Evolutionary conservation across 2,329 filamentous ascomycete species (phyloP).

Genomic region (Arachnopeziza araneosa): DNA sequence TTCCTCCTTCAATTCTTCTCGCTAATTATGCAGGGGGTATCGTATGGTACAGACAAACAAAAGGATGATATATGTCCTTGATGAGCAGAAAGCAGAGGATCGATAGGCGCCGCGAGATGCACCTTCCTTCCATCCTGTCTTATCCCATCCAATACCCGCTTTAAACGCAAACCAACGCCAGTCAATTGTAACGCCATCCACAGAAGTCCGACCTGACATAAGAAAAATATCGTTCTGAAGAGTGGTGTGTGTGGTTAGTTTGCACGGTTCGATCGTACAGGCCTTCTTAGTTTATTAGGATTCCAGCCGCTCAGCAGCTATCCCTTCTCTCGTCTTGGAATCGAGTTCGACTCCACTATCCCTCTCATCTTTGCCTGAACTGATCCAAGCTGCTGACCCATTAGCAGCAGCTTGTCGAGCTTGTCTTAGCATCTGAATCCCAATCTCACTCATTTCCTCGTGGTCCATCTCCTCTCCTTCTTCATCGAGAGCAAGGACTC

Average conservation of each 20-base stretch:
- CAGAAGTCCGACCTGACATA: not conserved
- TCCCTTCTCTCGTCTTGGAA: not conserved
- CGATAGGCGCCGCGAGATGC: not conserved
- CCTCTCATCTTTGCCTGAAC: conserved; percentile 22
- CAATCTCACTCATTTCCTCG: conserved; percentile 27
- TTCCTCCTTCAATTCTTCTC: not conserved
- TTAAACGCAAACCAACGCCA: not conserved
- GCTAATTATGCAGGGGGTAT: not conserved
- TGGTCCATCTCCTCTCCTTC: conserved; percentile 32
- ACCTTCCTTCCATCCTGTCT: not conserved
- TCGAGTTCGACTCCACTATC: conserved; percentile 28
- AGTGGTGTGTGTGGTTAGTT: conserved; percentile 15
- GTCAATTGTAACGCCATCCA: not conserved
- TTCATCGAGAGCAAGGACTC: conserved; percentile 69
- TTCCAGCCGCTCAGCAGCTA: not conserved
- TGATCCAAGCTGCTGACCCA: conserved; percentile 20
- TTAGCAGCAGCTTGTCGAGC: conserved; percentile 21
- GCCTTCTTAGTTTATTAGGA: not conserved
- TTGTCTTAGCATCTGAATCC: conserved; percentile 23
- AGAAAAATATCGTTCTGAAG: conserved; percentile 18
- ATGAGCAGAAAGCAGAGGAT: not conserved
- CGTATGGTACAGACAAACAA: not conserved
- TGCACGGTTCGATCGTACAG: not conserved
- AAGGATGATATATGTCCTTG: not conserved
- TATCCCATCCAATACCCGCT: not conserved